Conservation (phyloP, 2,329 filamentous ascomycete genomes). For the Calcarisporium arbuscula region DNA sequence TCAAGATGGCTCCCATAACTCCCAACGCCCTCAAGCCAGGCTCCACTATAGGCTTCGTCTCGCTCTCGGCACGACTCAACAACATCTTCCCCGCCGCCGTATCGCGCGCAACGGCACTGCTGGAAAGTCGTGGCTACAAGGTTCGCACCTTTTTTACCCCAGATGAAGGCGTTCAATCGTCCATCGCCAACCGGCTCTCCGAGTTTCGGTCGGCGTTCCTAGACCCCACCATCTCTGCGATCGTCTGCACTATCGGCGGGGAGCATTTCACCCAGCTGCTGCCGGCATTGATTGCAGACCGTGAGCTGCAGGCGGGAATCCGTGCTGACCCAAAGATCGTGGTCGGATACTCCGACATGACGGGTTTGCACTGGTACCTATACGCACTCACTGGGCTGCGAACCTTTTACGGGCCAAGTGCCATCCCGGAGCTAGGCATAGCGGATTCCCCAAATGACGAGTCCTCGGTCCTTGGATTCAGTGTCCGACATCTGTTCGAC, state of each 20-base stretch:
- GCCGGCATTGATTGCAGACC: slow-evolving; percentile 28
- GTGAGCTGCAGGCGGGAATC: slow-evolving; percentile 24
- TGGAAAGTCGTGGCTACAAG: slow-evolving; percentile 25
- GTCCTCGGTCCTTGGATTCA: slow-evolving; percentile 22
- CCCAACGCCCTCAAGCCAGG: slow-evolving; percentile 25
- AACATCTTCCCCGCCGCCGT: slow-evolving; percentile 20
- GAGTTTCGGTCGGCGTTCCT: slow-evolving; percentile 32
- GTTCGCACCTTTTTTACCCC: slow-evolving; percentile 25
- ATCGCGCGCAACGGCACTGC: slow-evolving; percentile 21
- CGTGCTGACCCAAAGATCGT: slow-evolving; percentile 33
- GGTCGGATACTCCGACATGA: slow-evolving; percentile 36
- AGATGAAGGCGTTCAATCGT: slow-evolving; percentile 23
- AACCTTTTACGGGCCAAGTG: slow-evolving; percentile 36
- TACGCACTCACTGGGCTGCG: slow-evolving; percentile 29
- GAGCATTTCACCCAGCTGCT: slow-evolving; percentile 32
- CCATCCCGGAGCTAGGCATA: slow-evolving; percentile 32
- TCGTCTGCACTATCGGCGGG: slow-evolving; percentile 35
- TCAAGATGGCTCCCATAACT: too few species aligned
- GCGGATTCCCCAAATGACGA: slow-evolving; percentile 16
- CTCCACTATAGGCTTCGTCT: slow-evolving; percentile 33
- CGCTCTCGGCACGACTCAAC: slow-evolving; percentile 32
- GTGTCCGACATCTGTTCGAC: slow-evolving; percentile 23
- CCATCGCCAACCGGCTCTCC: slow-evolving; percentile 27
- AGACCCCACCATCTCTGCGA: slow-evolving; percentile 26
- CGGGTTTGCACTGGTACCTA: slow-evolving; percentile 35